A percentile compares a stretch with the other conserved stretches of the same genome.
phyloP scores from a whole-genome alignment of 1,139 yeast genomes.

The Sugiyamaella sp. region DNA sequence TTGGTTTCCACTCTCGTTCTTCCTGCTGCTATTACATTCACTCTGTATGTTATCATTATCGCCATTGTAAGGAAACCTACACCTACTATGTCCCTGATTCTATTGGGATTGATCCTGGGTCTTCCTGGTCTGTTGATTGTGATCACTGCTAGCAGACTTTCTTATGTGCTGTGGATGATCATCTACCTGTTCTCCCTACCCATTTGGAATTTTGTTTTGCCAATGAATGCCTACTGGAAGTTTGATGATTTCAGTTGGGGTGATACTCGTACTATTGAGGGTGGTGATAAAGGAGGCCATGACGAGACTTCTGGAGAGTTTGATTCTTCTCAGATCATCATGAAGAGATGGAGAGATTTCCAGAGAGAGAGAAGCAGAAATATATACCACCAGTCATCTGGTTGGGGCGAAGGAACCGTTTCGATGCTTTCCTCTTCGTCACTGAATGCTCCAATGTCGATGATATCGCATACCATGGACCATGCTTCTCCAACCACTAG shows the following conservation, averaged over 20 bases:
- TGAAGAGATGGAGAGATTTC: constrained; percentile 94
- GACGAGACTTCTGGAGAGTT: constrained; percentile 76
- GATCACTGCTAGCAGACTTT: constrained; percentile 79
- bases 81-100: constrained; percentile 75
- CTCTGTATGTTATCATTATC: constrained; percentile 75
- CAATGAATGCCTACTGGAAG: constrained; percentile 91
- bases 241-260: constrained; percentile 99
- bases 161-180: constrained; percentile 80
- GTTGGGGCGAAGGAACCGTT: constrained; percentile 14
- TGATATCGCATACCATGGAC: constrained; percentile 12
- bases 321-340: constrained; percentile 81
- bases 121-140: constrained; percentile 86
- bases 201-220: constrained; percentile 91
- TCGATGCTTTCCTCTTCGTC: constrained; percentile 23
- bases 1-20: constrained; percentile 87
- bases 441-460: constrained; percentile 11
- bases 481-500: constrained; percentile 17
- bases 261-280: constrained; percentile 85
- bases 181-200: constrained; percentile 84
- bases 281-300: constrained; percentile 67
- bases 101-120: constrained; percentile 83
- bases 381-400: constrained; percentile 5
- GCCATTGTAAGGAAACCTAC: constrained; percentile 83
- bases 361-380: constrained; percentile 57
- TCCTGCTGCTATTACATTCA: constrained; percentile 90